Conservation (phyloP, 768 basidiomycete species). For the Collybiopsis confluens region DNA sequence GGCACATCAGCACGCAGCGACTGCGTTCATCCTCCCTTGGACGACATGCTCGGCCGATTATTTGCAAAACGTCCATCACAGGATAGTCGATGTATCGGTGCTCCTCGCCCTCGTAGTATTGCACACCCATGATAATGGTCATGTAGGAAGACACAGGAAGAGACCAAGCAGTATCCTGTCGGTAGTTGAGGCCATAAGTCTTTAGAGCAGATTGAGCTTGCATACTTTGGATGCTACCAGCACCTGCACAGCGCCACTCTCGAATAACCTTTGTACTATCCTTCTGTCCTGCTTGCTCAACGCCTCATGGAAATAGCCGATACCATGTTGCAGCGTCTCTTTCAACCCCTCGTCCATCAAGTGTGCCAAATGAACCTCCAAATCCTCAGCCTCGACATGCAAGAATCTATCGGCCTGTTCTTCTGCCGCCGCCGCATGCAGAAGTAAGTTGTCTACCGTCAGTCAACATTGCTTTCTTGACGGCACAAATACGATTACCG, state of each 20-base stretch:
- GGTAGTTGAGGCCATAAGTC: neutral
- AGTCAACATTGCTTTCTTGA: slow-evolving; percentile 91
- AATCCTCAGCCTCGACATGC: slow-evolving; percentile 77
- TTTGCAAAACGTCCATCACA: slow-evolving; percentile 96
- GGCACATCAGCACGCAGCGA: slow-evolving; percentile 95
- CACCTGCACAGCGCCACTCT: slow-evolving; percentile 92
- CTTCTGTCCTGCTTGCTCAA: slow-evolving; percentile 88
- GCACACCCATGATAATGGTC: slow-evolving; percentile 99
- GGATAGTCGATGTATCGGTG: slow-evolving; percentile 98
- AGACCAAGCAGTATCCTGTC: slow-evolving; percentile 92
- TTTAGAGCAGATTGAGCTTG: neutral
- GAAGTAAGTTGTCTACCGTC: slow-evolving; percentile 87
- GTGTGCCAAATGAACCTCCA: slow-evolving; percentile 87
- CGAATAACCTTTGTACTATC: slow-evolving; percentile 89
- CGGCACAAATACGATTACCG: slow-evolving; percentile 88
- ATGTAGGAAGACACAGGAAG: slow-evolving; percentile 92
- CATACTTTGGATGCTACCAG: slow-evolving; percentile 87
- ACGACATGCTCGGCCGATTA: slow-evolving; percentile 98
- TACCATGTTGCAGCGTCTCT: slow-evolving; percentile 83
- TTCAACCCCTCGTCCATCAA: slow-evolving; percentile 69
- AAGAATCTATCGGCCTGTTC: slow-evolving; percentile 83
- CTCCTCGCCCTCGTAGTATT: slow-evolving; percentile 94
- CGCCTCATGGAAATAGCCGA: slow-evolving; percentile 96
- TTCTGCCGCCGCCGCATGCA: slow-evolving; percentile 87
- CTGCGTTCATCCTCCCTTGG: slow-evolving; percentile 85